A percentile compares a stretch with the other conserved stretches of the same genome.
phyloP scores from a whole-genome alignment of 495 filamentous ascomycete species.

The Lepraria neglecta region DNA sequence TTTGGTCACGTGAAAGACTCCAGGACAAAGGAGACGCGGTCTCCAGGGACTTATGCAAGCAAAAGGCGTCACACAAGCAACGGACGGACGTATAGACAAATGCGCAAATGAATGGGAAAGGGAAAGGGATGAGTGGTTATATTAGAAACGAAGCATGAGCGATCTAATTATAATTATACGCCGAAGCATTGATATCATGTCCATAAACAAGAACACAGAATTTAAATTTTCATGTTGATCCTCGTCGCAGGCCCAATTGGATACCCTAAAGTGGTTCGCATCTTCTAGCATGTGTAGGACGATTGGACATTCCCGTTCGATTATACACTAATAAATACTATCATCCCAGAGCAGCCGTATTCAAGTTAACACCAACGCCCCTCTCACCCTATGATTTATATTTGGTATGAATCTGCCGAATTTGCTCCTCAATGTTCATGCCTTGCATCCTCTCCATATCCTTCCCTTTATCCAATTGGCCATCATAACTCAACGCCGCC shows the following conservation, averaged over 20 bases:
- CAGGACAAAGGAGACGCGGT: background rate
- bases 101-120: background rate
- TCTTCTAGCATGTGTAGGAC: no score
- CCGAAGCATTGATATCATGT: conserved; percentile 9
- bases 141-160: conserved; percentile 15
- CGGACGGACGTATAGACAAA: conserved; percentile 2
- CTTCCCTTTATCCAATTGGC: conserved; percentile 35
- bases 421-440: conserved; percentile 39
- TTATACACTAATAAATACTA: background rate
- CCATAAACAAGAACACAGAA: conserved; percentile 9
- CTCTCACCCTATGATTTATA: conserved; percentile 26
- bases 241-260: background rate
- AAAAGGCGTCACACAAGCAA: background rate
- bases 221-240: background rate
- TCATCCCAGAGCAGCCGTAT: background rate
- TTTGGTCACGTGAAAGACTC: no score
- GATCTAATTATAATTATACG: conserved; percentile 17
- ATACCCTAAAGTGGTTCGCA: no score
- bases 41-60: background rate
- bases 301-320: no score
- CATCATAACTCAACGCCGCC: conserved; percentile 58
- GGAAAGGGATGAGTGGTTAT: conserved; percentile 10
- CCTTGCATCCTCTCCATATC: conserved; percentile 30
- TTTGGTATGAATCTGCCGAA: conserved; percentile 44
- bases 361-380: background rate